These are phyloP conservation scores for Wickerhamiella sergipiensis DNA, from an alignment of 805 yeast species.

Conservation along the genomic window DNA sequence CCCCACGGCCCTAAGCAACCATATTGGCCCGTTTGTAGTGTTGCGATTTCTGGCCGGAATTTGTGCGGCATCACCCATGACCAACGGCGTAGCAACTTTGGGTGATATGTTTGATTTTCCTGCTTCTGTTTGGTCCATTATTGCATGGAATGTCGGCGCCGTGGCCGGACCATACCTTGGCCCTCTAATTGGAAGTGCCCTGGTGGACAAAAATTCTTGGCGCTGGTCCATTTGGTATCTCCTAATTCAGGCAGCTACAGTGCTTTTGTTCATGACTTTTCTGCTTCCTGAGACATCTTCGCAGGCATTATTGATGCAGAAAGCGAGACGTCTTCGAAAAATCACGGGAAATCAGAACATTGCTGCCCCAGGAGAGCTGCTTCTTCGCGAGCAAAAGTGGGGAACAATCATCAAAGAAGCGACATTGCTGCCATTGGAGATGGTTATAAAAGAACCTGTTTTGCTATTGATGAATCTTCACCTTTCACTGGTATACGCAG, in stretches of 20 bases:
- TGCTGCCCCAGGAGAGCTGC: conserved; percentile 13
- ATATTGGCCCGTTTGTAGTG: conserved; percentile 37
- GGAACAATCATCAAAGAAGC: conserved; percentile 26
- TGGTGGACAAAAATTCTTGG: conserved; percentile 35
- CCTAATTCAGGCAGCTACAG: conserved; percentile 27
- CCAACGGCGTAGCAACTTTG: conserved; percentile 46
- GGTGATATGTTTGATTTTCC: conserved; percentile 35
- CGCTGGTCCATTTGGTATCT: conserved; percentile 44
- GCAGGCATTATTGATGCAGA: conserved; percentile 33
- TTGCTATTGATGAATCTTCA: conserved; percentile 39
- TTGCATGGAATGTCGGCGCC: conserved; percentile 41
- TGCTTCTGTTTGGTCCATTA: conserved; percentile 33
- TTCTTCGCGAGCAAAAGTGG: conserved; percentile 6
- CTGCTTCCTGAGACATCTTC: conserved; percentile 39
- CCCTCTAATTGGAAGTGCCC: conserved; percentile 42
- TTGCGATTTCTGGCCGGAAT: conserved; percentile 42
- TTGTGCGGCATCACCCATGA: conserved; percentile 41
- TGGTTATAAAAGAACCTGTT: conserved; percentile 40
- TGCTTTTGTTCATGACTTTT: conserved; percentile 26
- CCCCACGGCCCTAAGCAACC: conserved; percentile 38
- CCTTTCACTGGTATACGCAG: conserved; percentile 39
- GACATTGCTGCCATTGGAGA: conserved; percentile 36
- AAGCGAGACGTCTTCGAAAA: conserved; percentile 35
- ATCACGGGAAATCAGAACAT: conserved; percentile 23
- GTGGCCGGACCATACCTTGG: conserved; percentile 43